Conservation (phyloP, 305 asterid genomes). For the Fraxinus sp. region DNA sequence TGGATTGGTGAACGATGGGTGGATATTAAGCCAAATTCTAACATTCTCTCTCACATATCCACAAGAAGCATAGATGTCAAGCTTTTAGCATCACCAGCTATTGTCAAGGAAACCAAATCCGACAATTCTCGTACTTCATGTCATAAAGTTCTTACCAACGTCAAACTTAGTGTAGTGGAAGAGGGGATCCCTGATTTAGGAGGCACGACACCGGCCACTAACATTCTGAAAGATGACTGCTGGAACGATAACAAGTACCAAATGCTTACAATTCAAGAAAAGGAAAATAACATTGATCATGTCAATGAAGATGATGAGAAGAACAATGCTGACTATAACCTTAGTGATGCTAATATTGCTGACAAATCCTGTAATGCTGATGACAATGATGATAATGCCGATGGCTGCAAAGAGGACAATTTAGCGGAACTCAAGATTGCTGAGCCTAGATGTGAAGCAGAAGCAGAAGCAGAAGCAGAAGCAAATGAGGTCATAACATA, state of each 20-base stretch:
- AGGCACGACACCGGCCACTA: slow-evolving; percentile 49
- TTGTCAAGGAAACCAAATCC: slow-evolving; percentile 43
- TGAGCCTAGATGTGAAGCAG: slow-evolving; percentile 31
- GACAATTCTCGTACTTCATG: slow-evolving; percentile 44
- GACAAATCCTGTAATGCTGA: slow-evolving; percentile 1
- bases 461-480: slow-evolving; percentile 31
- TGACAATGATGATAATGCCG: slow-evolving; percentile 17
- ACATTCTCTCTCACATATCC: slow-evolving; percentile 51
- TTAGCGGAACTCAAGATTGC: slow-evolving; percentile 32
- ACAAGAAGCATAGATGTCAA: slow-evolving; percentile 49
- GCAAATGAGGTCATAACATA: slow-evolving; percentile 32
- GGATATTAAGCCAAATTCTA: slow-evolving; percentile 63
- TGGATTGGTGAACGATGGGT: slow-evolving; percentile 88
- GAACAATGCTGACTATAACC: slow-evolving; percentile 25
- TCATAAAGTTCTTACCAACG: slow-evolving; percentile 31
- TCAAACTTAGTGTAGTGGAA: slow-evolving; percentile 44
- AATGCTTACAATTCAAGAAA: slow-evolving; percentile 33
- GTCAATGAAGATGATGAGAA: slow-evolving; percentile 27
- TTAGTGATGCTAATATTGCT: not conserved
- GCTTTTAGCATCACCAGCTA: slow-evolving; percentile 45
- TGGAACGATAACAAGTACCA: slow-evolving; percentile 35
- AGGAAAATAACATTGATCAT: slow-evolving; percentile 25
- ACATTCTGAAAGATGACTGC: slow-evolving; percentile 47
- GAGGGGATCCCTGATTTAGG: slow-evolving; percentile 45
- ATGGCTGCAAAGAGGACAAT: not conserved